Percentiles rank a stretch among this genome's conserved stretches.
phyloP scores from a whole-genome alignment of 1,139 yeast species.

The Eremothecium sinecaudum region DNA sequence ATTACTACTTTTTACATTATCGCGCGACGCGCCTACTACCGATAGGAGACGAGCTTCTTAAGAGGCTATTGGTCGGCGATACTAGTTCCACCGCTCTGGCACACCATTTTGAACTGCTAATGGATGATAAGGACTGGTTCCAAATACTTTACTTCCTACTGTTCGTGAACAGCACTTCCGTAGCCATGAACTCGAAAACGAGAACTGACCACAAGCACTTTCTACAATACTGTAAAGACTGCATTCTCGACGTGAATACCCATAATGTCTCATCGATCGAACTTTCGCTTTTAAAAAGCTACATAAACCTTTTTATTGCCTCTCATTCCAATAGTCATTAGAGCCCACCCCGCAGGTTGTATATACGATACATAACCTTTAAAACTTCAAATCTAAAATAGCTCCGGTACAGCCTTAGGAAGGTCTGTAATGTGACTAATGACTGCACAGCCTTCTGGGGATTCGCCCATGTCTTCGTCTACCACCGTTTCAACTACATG shows the following conservation, averaged over 20 bases:
- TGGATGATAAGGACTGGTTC: conserved; percentile 16
- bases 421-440: conserved; percentile 42
- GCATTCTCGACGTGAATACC: conserved; percentile 17
- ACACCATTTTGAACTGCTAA: conserved; percentile 16
- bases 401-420: conserved; percentile 40
- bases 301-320: conserved; percentile 12
- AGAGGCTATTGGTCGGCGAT: conserved; percentile 8
- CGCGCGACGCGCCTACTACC: conserved; percentile 21
- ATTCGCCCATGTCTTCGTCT: conserved; percentile 30
- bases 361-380: background rate
- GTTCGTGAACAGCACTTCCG: conserved; percentile 22
- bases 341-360: background rate
- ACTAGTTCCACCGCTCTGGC: conserved; percentile 8
- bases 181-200: conserved; percentile 10
- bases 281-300: conserved; percentile 18
- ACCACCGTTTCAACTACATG: conserved; percentile 37
- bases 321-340: background rate
- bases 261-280: conserved; percentile 21
- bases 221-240: conserved; percentile 15
- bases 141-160: conserved; percentile 21
- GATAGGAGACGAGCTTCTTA: conserved; percentile 13
- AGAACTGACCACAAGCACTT: background rate
- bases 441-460: conserved; percentile 37
- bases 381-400: conserved; percentile 35
- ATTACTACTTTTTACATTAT: conserved; percentile 21